Conservation (phyloP, 2,329 filamentous ascomycete species). For the Phialophora macrospora region DNA sequence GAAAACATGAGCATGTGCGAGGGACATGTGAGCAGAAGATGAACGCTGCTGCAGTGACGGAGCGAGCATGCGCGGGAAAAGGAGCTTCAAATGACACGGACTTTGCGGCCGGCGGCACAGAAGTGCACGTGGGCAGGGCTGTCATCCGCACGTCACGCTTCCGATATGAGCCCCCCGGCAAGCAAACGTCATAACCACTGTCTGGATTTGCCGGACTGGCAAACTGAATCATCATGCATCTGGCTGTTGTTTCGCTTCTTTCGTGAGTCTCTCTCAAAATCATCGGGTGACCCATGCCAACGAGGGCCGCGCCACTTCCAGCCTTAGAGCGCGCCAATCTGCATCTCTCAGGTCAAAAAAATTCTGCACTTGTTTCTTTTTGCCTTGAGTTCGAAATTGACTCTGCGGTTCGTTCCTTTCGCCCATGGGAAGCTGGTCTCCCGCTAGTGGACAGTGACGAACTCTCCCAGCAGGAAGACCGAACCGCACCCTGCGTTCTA, state of each 20-base stretch:
- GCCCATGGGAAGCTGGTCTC: neutral
- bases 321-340: neutral
- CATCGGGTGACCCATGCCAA: constrained; percentile 15
- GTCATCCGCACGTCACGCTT: neutral
- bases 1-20: constrained; percentile 18
- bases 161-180: neutral
- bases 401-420: neutral
- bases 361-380: constrained; percentile 1
- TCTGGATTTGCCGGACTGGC: neutral
- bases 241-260: neutral
- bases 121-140: neutral
- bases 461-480: neutral
- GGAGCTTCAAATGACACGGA: neutral
- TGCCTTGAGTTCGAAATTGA: neutral
- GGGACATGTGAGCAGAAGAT: neutral
- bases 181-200: neutral
- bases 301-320: neutral
- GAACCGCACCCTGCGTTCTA: constrained; percentile 4
- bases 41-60: neutral
- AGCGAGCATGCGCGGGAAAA: neutral
- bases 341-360: neutral
- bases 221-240: constrained; percentile 3
- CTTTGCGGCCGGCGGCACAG: neutral
- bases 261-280: neutral
- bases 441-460: neutral